Conservation (phyloP, 768 basidiomycete genomes). For the Russula brevipes region DNA sequence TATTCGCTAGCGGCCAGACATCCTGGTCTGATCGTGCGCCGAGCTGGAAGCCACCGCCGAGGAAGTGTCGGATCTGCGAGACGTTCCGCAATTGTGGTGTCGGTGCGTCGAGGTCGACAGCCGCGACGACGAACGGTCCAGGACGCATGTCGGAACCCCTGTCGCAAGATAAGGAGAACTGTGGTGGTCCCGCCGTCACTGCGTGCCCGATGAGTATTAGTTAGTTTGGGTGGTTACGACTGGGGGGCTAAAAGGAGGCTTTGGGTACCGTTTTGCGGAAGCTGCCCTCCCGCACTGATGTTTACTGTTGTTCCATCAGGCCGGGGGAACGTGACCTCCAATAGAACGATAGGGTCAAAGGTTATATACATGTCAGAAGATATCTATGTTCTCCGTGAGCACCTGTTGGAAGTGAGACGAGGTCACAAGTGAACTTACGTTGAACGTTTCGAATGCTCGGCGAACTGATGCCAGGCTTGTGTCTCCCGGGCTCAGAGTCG, state of each 20-base stretch:
- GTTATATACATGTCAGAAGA: neutral
- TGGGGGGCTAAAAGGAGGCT: too few relatives aligned
- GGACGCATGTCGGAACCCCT: neutral
- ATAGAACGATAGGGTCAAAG: conserved; percentile 1
- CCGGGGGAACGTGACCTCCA: conserved; percentile 8
- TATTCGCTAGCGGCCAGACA: conserved; percentile 31
- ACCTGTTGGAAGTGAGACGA: neutral
- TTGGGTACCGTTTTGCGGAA: too few relatives aligned
- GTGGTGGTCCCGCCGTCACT: neutral
- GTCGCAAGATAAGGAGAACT: neutral
- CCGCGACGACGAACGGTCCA: conserved; percentile 17
- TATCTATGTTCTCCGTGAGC: conserved; percentile 1
- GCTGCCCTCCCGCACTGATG: too few relatives aligned
- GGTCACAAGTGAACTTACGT: neutral
- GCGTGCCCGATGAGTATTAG: neutral
- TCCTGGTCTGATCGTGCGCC: too few relatives aligned
- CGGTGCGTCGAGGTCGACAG: conserved; percentile 12
- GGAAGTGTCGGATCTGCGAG: conserved; percentile 12
- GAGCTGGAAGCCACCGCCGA: conserved; percentile 9
- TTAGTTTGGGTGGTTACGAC: too few relatives aligned
- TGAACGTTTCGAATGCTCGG: neutral
- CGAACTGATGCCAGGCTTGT: neutral
- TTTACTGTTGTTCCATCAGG: neutral
- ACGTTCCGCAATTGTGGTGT: neutral
- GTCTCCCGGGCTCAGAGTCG: too few relatives aligned